A percentile compares a stretch with the other conserved stretches of the same genome.
phyloP scores from a whole-genome alignment of 306 rosid species.

The Casuarina cunninghamiana region DNA sequence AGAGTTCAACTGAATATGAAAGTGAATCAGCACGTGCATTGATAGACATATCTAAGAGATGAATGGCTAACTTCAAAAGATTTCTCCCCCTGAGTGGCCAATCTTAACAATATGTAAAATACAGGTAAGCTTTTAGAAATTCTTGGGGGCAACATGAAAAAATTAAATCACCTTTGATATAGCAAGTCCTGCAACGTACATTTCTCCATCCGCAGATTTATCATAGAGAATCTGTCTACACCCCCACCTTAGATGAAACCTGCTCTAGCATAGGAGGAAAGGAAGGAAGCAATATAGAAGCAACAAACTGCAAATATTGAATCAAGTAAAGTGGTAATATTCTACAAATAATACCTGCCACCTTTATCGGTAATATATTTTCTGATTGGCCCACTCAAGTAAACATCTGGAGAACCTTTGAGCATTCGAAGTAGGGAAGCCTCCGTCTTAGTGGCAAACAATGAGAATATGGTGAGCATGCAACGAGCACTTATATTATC shows the following conservation, averaged over 20 bases:
- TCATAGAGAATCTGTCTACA: constrained; percentile 85
- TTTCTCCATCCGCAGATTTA: constrained; percentile 68
- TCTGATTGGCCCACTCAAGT: constrained; percentile 88
- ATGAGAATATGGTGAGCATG: constrained; percentile 96
- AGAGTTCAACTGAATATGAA: not conserved
- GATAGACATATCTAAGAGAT: not conserved
- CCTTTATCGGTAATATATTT: constrained; percentile 92
- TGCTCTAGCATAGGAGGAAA: constrained; percentile 46
- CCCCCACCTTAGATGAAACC: constrained; percentile 99
- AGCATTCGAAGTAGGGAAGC: constrained; percentile 97
- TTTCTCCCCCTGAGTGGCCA: not conserved
- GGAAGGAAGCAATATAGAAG: constrained; percentile 5
- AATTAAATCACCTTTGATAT: constrained; percentile 68
- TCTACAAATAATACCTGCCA: constrained; percentile 61
- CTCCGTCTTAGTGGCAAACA: constrained; percentile 97
- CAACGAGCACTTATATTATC: constrained; percentile 99
- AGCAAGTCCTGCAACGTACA: constrained; percentile 67
- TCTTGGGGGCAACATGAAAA: not conserved
- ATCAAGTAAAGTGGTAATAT: constrained; percentile 13
- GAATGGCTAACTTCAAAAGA: not conserved
- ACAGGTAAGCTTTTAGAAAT: not conserved
- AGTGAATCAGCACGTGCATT: not conserved
- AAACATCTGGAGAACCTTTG: constrained; percentile 95
- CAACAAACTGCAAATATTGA: constrained; percentile 7
- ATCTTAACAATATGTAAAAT: not conserved